Conservation (phyloP, 2,329 filamentous ascomycete genomes). For the Purpureocillium takamizusanense region DNA sequence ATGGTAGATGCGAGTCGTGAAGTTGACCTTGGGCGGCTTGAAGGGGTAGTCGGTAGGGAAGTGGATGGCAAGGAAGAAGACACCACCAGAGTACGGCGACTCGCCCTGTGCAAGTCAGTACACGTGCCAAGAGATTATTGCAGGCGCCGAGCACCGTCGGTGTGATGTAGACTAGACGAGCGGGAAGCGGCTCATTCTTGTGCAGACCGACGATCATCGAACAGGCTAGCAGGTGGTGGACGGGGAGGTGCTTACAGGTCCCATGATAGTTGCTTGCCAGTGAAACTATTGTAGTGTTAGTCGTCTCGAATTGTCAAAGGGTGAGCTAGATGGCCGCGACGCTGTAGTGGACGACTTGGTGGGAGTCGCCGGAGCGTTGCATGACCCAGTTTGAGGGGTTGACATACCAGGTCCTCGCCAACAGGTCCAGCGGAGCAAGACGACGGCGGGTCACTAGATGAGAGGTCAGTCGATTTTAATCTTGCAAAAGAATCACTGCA, state of each 20-base stretch:
- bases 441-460: constrained; percentile 82
- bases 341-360: not conserved
- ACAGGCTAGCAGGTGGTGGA: not conserved
- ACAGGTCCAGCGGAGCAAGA: constrained; percentile 97
- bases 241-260: constrained; percentile 62
- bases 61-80: constrained; percentile 98
- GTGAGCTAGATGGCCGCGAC: constrained; percentile 1
- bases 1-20: constrained; percentile 99
- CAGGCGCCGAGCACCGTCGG: not conserved
- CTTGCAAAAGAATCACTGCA: not conserved
- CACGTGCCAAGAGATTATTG: constrained; percentile 12
- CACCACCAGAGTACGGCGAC: constrained; percentile 94
- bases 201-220: not conserved
- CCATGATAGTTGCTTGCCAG: constrained; percentile 99
- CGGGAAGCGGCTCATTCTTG: not conserved
- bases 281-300: constrained; percentile 63
- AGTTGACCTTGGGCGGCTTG: constrained; percentile 99
- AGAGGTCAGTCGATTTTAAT: constrained; percentile 10
- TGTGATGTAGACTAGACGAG: too few relatives aligned
- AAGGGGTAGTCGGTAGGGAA: constrained; percentile 99
- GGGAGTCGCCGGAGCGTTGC: too few relatives aligned
- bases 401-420: constrained; percentile 92
- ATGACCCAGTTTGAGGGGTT: constrained; percentile 9
- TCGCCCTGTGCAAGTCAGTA: constrained; percentile 55
- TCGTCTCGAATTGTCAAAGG: not conserved